Conservation (phyloP, 2,329 filamentous ascomycete species). For the Massarina eburnea region DNA sequence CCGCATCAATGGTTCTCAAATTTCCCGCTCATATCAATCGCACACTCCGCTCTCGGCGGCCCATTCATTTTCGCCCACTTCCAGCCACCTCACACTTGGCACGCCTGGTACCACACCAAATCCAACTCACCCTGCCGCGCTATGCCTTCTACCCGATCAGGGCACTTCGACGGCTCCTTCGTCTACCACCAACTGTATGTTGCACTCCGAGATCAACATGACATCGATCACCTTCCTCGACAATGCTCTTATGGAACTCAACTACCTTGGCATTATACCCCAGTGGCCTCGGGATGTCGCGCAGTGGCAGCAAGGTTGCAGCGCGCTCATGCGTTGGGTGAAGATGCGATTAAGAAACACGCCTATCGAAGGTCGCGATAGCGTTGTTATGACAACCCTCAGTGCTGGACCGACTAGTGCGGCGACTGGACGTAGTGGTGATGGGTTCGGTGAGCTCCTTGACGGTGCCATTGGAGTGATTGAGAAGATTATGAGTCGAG, state of each 20-base stretch:
- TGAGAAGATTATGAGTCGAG: slow-evolving; percentile 30
- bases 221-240: slow-evolving; percentile 29
- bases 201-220: slow-evolving; percentile 20
- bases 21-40: slow-evolving; percentile 14
- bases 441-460: slow-evolving; percentile 32
- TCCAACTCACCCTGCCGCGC: slow-evolving; percentile 11
- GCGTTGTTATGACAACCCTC: slow-evolving; percentile 5
- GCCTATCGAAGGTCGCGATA: slow-evolving; percentile 16
- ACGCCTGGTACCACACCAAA: slow-evolving; percentile 10
- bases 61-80: slow-evolving; percentile 7
- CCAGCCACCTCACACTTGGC: slow-evolving; percentile 7
- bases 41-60: slow-evolving; percentile 18
- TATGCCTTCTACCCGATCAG: slow-evolving; percentile 14
- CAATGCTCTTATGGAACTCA: slow-evolving; percentile 20
- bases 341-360: slow-evolving; percentile 31
- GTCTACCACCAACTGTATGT: slow-evolving; percentile 18
- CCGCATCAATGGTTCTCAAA: slow-evolving; percentile 14
- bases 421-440: slow-evolving; percentile 15
- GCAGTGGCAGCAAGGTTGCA: slow-evolving; percentile 32
- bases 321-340: slow-evolving; percentile 34
- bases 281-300: slow-evolving; percentile 22
- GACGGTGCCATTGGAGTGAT: slow-evolving; percentile 29
- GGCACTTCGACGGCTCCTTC: slow-evolving; percentile 18
- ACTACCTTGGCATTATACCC: slow-evolving; percentile 12
- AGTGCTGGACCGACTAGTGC: slow-evolving; percentile 10